Evolutionary conservation across 768 basidiomycete genomes (phyloP).

Genomic region (Dioszegia crocea): DNA sequence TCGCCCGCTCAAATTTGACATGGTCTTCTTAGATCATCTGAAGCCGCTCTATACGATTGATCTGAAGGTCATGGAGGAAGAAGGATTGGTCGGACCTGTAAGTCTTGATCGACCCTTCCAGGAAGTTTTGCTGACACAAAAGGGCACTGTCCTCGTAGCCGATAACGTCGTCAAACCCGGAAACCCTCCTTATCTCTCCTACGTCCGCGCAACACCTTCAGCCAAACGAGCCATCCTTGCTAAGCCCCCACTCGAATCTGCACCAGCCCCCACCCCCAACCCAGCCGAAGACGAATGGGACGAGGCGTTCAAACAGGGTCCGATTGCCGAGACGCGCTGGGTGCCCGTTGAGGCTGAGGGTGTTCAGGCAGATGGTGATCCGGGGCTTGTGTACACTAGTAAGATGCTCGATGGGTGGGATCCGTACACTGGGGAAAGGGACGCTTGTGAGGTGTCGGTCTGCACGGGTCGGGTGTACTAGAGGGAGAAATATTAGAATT

Average conservation of each 20-base stretch:
- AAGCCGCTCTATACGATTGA: constrained; percentile 48
- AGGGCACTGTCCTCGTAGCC: constrained; percentile 47
- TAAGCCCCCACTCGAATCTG: constrained; percentile 16
- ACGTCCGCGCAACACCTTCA: constrained; percentile 38
- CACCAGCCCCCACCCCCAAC: constrained; percentile 33
- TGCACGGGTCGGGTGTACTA: constrained; percentile 33
- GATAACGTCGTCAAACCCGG: constrained; percentile 50
- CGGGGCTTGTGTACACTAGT: constrained; percentile 37
- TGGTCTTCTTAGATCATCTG: constrained; percentile 48
- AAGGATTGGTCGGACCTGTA: constrained; percentile 44
- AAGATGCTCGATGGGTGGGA: constrained; percentile 46
- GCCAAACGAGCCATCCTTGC: constrained; percentile 30
- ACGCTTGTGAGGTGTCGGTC: constrained; percentile 45
- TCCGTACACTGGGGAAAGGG: constrained; percentile 46
- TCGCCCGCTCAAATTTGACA: constrained; percentile 37
- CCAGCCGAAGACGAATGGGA: constrained; percentile 36
- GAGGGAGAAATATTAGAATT: too few relatives aligned
- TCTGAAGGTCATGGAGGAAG: constrained; percentile 45
- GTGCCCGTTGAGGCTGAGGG: constrained; percentile 42
- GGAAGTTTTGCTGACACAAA: neutral
- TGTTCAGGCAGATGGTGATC: constrained; percentile 34
- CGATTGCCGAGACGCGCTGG: constrained; percentile 44
- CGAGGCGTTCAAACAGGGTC: constrained; percentile 40
- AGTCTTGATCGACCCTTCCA: constrained; percentile 8
- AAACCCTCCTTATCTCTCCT: constrained; percentile 48